Evolutionary conservation across 495 filamentous ascomycete species (phyloP).

Genomic region (Penicillium nucicola): DNA sequence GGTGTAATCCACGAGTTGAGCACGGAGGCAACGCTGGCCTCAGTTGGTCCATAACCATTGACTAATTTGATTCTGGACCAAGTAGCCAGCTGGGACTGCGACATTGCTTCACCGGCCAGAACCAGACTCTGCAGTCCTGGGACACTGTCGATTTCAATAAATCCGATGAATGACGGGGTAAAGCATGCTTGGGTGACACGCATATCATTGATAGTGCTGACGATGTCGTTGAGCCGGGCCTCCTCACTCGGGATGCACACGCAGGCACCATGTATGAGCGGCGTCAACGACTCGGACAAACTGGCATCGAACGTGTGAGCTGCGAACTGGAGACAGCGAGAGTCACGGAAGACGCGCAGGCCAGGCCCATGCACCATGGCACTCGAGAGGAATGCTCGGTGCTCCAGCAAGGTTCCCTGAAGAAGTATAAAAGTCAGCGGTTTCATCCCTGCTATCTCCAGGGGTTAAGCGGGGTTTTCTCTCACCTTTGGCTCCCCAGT

Average conservation of each 20-base stretch:
- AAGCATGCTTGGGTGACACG: constrained; percentile 42
- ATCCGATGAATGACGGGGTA: constrained; percentile 53
- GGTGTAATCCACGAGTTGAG: constrained; percentile 35
- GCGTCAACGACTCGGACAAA: constrained; percentile 38
- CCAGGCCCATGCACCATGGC: constrained; percentile 43
- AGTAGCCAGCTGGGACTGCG: constrained; percentile 43
- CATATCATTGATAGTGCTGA: constrained; percentile 43
- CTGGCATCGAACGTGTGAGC: constrained; percentile 54
- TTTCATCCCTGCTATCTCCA: neutral
- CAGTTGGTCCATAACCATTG: constrained; percentile 61
- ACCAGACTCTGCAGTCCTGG: constrained; percentile 44
- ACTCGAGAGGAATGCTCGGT: constrained; percentile 41
- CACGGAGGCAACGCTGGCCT: constrained; percentile 38
- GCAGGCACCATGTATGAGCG: constrained; percentile 42
- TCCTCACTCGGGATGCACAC: constrained; percentile 52
- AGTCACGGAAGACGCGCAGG: constrained; percentile 23
- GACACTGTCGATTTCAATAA: constrained; percentile 41
- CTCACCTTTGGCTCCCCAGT: constrained; percentile 51
- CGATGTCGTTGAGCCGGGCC: constrained; percentile 47
- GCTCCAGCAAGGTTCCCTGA: constrained; percentile 48
- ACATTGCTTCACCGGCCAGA: constrained; percentile 56
- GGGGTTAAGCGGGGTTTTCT: too few relatives aligned
- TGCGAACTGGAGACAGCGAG: constrained; percentile 48
- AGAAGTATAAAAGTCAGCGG: constrained; percentile 1
- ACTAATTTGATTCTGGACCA: constrained; percentile 55